Percentiles rank a stretch among this genome's conserved stretches.
These are phyloP conservation scores for Eucalyptus tenuipes DNA, from an alignment of 345 rosid species.

Conservation along the genomic window DNA sequence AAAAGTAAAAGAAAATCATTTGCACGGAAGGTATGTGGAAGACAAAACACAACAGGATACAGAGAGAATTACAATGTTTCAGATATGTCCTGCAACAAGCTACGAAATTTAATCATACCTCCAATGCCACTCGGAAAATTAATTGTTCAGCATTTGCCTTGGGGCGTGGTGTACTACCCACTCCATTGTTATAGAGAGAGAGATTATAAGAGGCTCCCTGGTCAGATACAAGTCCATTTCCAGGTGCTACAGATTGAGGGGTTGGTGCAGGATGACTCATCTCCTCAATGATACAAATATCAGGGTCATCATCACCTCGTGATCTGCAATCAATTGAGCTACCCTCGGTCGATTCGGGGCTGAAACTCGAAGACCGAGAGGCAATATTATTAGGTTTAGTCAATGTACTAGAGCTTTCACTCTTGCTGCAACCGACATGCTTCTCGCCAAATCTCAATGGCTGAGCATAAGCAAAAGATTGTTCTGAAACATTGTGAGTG, in stretches of 20 bases:
- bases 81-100: not conserved
- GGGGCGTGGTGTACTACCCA: slow-evolving; percentile 20
- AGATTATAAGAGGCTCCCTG: slow-evolving; percentile 6
- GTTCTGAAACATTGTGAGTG: slow-evolving; percentile 7
- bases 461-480: slow-evolving; percentile 9
- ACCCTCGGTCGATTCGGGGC: slow-evolving; percentile 64
- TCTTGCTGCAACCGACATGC: slow-evolving; percentile 8
- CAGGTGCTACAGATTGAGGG: slow-evolving; percentile 13
- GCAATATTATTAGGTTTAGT: slow-evolving; percentile 16
- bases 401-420: slow-evolving; percentile 18
- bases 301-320: slow-evolving; percentile 54
- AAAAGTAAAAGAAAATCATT: not conserved
- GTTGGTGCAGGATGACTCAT: slow-evolving; percentile 42
- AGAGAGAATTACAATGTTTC: not conserved
- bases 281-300: slow-evolving; percentile 70
- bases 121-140: slow-evolving; percentile 62
- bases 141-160: slow-evolving; percentile 39
- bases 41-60: not conserved
- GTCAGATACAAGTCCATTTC: not conserved
- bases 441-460: slow-evolving; percentile 10
- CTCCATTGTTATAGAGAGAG: slow-evolving; percentile 17
- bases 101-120: slow-evolving; percentile 29
- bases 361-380: slow-evolving; percentile 31
- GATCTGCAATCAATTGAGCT: slow-evolving; percentile 47
- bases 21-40: not conserved